Base-by-base conservation (phyloP, 306 rosid genomes). In the Pyrus bretschneideri region DNA sequence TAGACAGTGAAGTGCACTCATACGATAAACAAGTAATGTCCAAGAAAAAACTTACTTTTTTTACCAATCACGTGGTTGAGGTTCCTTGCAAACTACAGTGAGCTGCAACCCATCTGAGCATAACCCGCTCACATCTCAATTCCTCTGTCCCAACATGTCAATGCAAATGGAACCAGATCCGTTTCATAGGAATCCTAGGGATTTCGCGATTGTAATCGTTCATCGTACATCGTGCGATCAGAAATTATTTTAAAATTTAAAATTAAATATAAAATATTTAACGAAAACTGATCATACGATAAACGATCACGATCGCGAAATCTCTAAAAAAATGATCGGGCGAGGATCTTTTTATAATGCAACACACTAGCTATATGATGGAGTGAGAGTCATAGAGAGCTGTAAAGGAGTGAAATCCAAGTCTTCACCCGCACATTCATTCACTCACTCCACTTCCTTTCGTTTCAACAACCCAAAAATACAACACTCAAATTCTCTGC, bases 71-170 rank as follows among this genome's bases (percentile, higher is more conserved):
- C 42, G 29, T 30, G 46, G 40, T 38, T 71, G 86, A 64, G 81
- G 66, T 45, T 33, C 62, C 49, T 17, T 54, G 73, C 9, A 72
- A 13, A 68, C 19, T 61, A 59, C 58, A 5, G 67, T 70, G 59
- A 52, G 40, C 79, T 73, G 81, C 69, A 76, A 62, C 55, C 69
- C 63, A 85, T 79, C 63, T 62, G 91, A 87, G 83, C 87, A 81
- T 25, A 70, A 66, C 80, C 81, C 62, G 55, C 61, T 68, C 70
- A 58, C 70, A 67, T 67, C 59, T 31, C 68, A 79, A 67, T 79
- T 85, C 73, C 78, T 61, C 85, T 83, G 86, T 79, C 76, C 87
- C 88, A 87, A 83, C 70, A 40, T 74, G 57, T 74, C 77, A 35
- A 77, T 55, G 25, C 74, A 72, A 58, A 67, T 40, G 9, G 72